Evolutionary conservation across 202 grass and related monocot species (phyloP), one percentile per base, ranked within the genome.

Genomic region (Setaria viridis): DNA sequence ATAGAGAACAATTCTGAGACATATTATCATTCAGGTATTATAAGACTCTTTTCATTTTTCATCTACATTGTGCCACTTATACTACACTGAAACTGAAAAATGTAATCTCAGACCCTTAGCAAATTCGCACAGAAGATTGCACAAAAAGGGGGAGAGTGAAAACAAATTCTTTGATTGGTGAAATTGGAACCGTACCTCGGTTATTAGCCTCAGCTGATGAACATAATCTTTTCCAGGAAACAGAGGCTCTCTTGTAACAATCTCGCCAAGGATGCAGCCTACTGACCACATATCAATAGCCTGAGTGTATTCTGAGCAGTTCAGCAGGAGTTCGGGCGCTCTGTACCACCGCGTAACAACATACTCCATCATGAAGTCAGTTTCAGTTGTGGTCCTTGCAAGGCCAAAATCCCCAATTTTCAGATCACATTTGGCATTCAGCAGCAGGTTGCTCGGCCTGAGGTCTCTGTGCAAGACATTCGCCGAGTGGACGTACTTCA

Each of bases 321-420:
- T 99, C 6, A 99, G 91, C 14, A 99, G 93, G 11, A 99, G 88
- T 47, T 99, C 96, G 3, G 91, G 96, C 4, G 93, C 96, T 60
- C 93, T 86, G 80, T 99, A 99, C 96, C 91, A 99, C 68, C 93
- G 65, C 48, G 96, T 95, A 58, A 99, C 96, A 20, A 99, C 96
- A 82, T 99, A 99, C 72, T 99, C 97, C 73, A 94, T 99, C 97
- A 99, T 99, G 87, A 99, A 99, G 74, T 99, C 97, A 11, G 90
- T 99, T 80, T 99, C 97, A 81, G 92, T 94, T 46, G 97, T 99
- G 19, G 96, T 99, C 76, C 96, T 95, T 50, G 96, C 93, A n/a
- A 99, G 65, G 46, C 93, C 96, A 37, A 95, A 95, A 32, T 99
- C 96, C 51, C 93, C 91, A 49, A 99, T 99, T 78, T 99, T 99